Base-by-base conservation (phyloP, 331 rosid genomes). In the Prunus yedoensis region DNA sequence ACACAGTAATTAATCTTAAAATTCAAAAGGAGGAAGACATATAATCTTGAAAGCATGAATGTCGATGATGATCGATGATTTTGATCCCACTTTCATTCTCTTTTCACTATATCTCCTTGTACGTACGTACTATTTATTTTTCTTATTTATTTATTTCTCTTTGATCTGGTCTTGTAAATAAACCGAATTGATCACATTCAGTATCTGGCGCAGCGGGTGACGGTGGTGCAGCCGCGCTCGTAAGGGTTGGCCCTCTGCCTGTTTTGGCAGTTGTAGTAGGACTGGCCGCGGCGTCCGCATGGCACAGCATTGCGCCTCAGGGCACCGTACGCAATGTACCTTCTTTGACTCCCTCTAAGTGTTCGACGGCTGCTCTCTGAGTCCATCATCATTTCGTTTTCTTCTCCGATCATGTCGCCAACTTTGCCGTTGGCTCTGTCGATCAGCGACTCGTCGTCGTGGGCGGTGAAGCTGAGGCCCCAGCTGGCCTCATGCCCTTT, bases 321-420 rank as follows among this genome's bases (percentile, higher is more conserved):
- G 13, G 88, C 86, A 0, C 35, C 68, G 47, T 86, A 88, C 16
- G 83, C 58, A 1, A 88, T 81, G 82, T 16, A 79, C 45, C 62
- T 53, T 20, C 10, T 67, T 1, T 3, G 1, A 5, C 28, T 23
- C 3, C 1, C 76, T 13, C 45, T 57, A 65, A 30, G 38, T 18
- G 20, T 58, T 14, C 38, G 46, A 38, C 84, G 67, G 73, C 64
- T 57, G 27, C 52, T 9, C 16, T 82, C 80, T 0, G 86, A 71
- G 28, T 74, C 79, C 90, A 85, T 61, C 75, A 83, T 7, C 74
- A 81, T 77, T 74, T 90, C 89, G 17, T 86, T 78, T 3, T 81
- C 90, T 0, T 84, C 85, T 10, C 74, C 80, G 20, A 84, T 74
- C 21, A 74, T 21, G 27, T 77, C 85, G 0, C 72, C 74, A 1